Conservation (phyloP, 2,329 filamentous ascomycete genomes). For the Fusarium nygamai region DNA sequence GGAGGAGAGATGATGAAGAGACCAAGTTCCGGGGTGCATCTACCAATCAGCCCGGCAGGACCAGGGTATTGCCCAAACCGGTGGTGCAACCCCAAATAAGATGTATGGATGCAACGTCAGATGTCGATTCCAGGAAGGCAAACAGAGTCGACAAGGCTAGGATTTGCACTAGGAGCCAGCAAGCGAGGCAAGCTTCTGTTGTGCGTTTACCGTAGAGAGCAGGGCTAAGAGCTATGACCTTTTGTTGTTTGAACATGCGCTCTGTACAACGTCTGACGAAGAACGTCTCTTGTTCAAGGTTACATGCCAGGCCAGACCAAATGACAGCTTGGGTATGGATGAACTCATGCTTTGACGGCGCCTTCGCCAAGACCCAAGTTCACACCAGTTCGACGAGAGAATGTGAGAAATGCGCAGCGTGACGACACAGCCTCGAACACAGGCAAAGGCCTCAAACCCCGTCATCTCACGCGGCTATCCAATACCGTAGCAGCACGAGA, state of each 20-base stretch:
- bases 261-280: not conserved
- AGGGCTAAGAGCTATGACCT: not conserved
- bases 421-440: slow-evolving; percentile 42
- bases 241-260: slow-evolving; percentile 6
- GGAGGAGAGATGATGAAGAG: slow-evolving; percentile 39
- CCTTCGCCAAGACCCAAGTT: slow-evolving; percentile 36
- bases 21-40: slow-evolving; percentile 37
- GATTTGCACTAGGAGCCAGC: slow-evolving; percentile 15
- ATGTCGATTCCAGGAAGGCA: slow-evolving; percentile 31
- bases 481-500: slow-evolving; percentile 48
- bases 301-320: not conserved
- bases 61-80: slow-evolving; percentile 37
- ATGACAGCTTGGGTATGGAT: not conserved
- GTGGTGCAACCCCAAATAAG: slow-evolving; percentile 37
- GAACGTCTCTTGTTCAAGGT: not conserved
- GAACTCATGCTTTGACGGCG: not conserved
- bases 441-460: slow-evolving; percentile 33
- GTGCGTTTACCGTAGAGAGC: not conserved
- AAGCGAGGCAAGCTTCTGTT: slow-evolving; percentile 21
- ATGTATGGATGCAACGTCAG: slow-evolving; percentile 37
- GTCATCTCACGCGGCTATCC: slow-evolving; percentile 39
- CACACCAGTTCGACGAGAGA: slow-evolving; percentile 34
- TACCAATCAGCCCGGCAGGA: slow-evolving; percentile 40
- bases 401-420: slow-evolving; percentile 33
- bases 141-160: slow-evolving; percentile 16